Evolutionary conservation across 169 alveolate genomes (phyloP), one percentile per base, ranked within the genome.

Genomic region (Toxoplasma gondii): DNA sequence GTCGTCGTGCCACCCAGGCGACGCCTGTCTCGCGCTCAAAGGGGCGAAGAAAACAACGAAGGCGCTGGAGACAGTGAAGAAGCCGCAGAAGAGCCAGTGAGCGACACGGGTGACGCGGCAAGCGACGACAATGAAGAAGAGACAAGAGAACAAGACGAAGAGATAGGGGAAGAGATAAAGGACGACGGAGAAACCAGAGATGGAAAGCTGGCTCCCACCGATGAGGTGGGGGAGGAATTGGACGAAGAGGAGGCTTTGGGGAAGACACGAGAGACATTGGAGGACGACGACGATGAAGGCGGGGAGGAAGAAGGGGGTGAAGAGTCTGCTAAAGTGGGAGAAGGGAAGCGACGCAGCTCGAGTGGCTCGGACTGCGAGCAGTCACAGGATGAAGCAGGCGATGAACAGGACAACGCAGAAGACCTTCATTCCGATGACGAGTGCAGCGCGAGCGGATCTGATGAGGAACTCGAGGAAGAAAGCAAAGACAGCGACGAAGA

Each of bases 341-440:
- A 27, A 17, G n/a, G n/a, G n/a, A 27, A 64, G n/a, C n/a, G n/a
- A n/a, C n/a, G n/a, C n/a, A n/a, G n/a, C n/a, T n/a, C n/a, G n/a
- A n/a, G n/a, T n/a, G n/a, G n/a, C n/a, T n/a, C n/a, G n/a, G n/a
- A n/a, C n/a, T 49, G 22, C 12, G 58, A 49, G 22, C 58, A 49
- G 58, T 49, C 58, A 49, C 58, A 49, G 39, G 93, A 67, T 0
- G 88, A 90, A 34, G 39, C 16, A 34, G 78, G 43, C 36, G 24
- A 69, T 10, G 93, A 90, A 90, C 39, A 69, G 93, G 88, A 90
- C 24, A 54, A 1, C 58, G 58, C 12, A 4, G 58, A 49, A 49
- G 58, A 49, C 22, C 22, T 4, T 4, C 58, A 49, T 12, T 7
- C 4, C 22, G 58, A 12, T 12, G 12, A 12, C 58, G 58, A 49